A percentile compares a stretch with the other conserved stretches of the same genome.
Conservation (phyloP, 2,329 filamentous ascomycete species). For the Microdochium trichocladiopsis region DNA sequence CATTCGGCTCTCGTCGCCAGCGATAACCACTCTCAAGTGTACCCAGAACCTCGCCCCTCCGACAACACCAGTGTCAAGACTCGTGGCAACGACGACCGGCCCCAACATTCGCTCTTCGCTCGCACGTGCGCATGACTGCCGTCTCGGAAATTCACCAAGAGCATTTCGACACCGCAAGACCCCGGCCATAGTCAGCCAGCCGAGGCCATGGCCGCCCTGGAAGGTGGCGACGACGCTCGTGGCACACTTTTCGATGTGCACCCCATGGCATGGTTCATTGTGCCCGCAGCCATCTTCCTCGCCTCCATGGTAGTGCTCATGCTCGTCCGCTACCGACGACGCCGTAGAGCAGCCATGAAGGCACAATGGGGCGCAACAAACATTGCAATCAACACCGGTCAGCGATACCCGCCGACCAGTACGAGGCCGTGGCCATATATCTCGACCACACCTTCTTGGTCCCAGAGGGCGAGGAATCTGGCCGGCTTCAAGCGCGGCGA, state of each 20-base stretch:
- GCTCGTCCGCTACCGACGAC: neutral
- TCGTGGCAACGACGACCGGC: too few relatives aligned
- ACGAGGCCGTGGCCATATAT: neutral
- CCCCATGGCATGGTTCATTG: neutral
- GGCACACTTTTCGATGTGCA: neutral
- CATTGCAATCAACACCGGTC: neutral
- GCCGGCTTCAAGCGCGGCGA: constrained; percentile 14
- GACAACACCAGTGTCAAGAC: too few relatives aligned
- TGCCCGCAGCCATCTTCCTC: neutral
- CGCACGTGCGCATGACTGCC: too few relatives aligned
- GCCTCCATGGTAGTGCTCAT: neutral
- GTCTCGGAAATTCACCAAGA: neutral
- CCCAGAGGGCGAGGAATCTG: neutral
- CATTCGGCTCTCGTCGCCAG: too few relatives aligned
- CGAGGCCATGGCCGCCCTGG: neutral
- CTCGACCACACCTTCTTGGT: neutral
- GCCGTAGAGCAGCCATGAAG: neutral
- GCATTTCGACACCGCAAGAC: neutral
- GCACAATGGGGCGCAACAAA: neutral
- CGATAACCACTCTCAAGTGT: too few relatives aligned
- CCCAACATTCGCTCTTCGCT: too few relatives aligned
- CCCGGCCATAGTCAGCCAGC: neutral
- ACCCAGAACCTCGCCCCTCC: too few relatives aligned
- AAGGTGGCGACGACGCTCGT: neutral
- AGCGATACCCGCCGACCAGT: neutral